Conservation (phyloP, 129 eudicot genomes). For the Flaveria brownii region DNA sequence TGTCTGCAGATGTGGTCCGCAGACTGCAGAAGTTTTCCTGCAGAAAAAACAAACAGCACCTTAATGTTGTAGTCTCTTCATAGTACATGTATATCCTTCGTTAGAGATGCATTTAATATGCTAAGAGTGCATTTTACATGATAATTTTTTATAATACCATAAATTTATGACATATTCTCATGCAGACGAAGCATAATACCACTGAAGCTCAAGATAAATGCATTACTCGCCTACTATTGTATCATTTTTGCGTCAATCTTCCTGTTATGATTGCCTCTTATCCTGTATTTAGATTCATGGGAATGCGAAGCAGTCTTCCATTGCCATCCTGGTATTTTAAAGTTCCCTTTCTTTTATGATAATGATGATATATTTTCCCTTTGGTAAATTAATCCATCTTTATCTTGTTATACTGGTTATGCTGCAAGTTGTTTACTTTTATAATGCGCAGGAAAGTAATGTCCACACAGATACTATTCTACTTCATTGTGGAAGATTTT, state of each 20-base stretch:
- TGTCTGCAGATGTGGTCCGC: too few relatives aligned
- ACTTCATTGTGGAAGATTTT: slow-evolving; percentile 95
- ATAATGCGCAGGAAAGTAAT: slow-evolving; percentile 74
- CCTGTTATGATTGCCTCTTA: slow-evolving; percentile 94
- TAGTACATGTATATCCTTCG: background rate
- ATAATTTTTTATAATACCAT: background rate
- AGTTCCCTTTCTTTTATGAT: slow-evolving; percentile 39
- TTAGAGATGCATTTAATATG: slow-evolving; percentile 1
- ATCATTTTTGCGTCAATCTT: slow-evolving; percentile 92
- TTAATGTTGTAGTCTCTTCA: too few relatives aligned
- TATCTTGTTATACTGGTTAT: slow-evolving; percentile 8
- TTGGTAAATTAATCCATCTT: background rate
- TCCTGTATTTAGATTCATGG: slow-evolving; percentile 94
- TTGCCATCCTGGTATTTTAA: slow-evolving; percentile 97
- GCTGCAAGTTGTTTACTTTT: slow-evolving; percentile 1
- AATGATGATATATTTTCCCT: background rate
- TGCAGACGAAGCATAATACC: slow-evolving; percentile 74
- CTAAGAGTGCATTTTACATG: background rate
- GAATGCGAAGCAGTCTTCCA: slow-evolving; percentile 97
- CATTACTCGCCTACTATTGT: slow-evolving; percentile 70
- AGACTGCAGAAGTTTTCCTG: too few relatives aligned
- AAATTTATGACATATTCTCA: background rate
- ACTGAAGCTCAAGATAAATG: slow-evolving; percentile 95
- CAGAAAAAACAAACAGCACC: too few relatives aligned
- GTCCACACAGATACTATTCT: slow-evolving; percentile 78